A percentile compares a stretch with the other conserved stretches of the same genome.
These are phyloP conservation scores for Geosmithia flava DNA, from an alignment of 2,329 filamentous ascomycete genomes.

Conservation along the genomic window DNA sequence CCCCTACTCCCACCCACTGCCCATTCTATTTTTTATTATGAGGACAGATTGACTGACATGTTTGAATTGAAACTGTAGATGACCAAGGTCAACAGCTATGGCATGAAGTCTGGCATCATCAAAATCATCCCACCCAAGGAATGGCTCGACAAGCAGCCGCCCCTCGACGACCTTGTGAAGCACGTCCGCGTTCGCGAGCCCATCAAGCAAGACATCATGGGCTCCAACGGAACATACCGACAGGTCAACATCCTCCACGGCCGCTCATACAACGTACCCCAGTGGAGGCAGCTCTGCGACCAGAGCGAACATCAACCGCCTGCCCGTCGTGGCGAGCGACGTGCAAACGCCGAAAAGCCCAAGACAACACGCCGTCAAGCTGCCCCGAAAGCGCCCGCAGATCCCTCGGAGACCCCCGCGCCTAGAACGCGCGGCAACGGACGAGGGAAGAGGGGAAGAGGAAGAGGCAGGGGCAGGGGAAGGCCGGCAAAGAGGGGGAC, in stretches of 20 bases:
- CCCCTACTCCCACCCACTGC: not conserved
- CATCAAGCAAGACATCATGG: constrained; percentile 97
- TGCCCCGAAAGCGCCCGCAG: constrained; percentile 13
- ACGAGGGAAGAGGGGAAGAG: constrained; percentile 14
- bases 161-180: constrained; percentile 77
- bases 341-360: constrained; percentile 45
- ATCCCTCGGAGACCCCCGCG: constrained; percentile 9
- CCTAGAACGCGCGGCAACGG: constrained; percentile 25
- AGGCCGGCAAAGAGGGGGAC: constrained; percentile 15
- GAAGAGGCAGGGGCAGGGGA: constrained; percentile 22
- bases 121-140: constrained; percentile 90
- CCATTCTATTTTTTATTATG: not conserved
- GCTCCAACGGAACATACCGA: constrained; percentile 86
- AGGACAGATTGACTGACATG: not conserved
- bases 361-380: constrained; percentile 26
- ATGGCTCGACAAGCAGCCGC: constrained; percentile 75
- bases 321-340: constrained; percentile 72
- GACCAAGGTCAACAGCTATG: constrained; percentile 80
- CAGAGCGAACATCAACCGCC: constrained; percentile 94
- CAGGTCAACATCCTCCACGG: constrained; percentile 97
- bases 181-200: constrained; percentile 89
- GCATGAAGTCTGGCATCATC: constrained; percentile 95
- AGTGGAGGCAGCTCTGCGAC: constrained; percentile 89
- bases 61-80: constrained; percentile 29
- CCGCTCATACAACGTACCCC: constrained; percentile 88